A percentile compares a stretch with the other conserved stretches of the same genome.
Evolutionary conservation across 2,329 filamentous ascomycete genomes (phyloP).

Genomic region (Aspergillus sclerotialis): DNA sequence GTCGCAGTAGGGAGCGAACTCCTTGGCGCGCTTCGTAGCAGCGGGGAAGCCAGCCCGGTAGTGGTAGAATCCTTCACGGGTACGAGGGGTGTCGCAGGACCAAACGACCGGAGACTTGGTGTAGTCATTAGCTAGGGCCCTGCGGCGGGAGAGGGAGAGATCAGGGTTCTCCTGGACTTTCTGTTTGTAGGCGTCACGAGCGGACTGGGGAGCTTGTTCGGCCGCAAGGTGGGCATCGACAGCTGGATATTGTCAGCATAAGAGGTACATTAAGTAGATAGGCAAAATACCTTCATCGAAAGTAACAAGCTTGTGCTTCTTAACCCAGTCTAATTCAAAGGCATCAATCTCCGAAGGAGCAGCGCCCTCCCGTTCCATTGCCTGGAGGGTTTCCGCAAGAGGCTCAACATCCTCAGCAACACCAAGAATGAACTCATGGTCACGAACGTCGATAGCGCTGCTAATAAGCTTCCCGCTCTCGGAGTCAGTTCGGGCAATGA

Average conservation of each 20-base stretch:
- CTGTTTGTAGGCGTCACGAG: constrained; percentile 61
- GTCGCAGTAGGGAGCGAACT: constrained; percentile 87
- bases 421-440: constrained; percentile 95
- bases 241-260: constrained; percentile 39
- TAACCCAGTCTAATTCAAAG: constrained; percentile 84
- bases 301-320: constrained; percentile 73
- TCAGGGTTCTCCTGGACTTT: constrained; percentile 59
- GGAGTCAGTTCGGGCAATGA: constrained; percentile 91
- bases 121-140: constrained; percentile 62
- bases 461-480: constrained; percentile 88
- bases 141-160: constrained; percentile 70
- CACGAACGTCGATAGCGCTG: constrained; percentile 84
- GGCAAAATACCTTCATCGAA: constrained; percentile 66
- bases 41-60: constrained; percentile 66
- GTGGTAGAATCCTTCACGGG: constrained; percentile 64
- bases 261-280: background rate
- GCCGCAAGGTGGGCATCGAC: constrained; percentile 65
- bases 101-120: constrained; percentile 67
- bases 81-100: constrained; percentile 86
- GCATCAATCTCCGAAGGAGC: constrained; percentile 72
- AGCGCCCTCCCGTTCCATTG: constrained; percentile 78
- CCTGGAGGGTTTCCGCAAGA: constrained; percentile 79
- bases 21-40: constrained; percentile 86
- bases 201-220: constrained; percentile 57
- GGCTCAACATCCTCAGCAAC: constrained; percentile 72